Percentiles rank a stretch among this genome's conserved stretches.
Conservation (phyloP, 2,329 filamentous ascomycete genomes). For the Malbranchea cinnamomea region DNA sequence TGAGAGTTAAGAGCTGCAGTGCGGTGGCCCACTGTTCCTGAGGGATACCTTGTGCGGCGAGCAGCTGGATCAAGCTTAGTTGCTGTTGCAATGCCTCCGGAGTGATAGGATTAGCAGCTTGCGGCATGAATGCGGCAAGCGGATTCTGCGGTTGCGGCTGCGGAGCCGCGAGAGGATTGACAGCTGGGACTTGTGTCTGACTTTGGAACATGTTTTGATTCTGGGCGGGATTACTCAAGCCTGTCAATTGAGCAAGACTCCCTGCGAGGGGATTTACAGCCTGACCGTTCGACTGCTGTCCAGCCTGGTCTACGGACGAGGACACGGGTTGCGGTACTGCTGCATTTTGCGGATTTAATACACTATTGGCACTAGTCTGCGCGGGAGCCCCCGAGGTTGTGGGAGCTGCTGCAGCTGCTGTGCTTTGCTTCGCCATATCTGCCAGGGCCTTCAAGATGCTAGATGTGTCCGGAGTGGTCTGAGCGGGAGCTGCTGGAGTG, state of each 20-base stretch:
- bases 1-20: constrained; percentile 35
- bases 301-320: constrained; percentile 31
- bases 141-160: constrained; percentile 20
- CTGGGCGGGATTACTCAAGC: constrained; percentile 24
- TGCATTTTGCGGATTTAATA: constrained; percentile 34
- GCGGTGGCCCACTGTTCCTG: constrained; percentile 58
- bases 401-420: constrained; percentile 31
- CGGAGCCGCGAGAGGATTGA: constrained; percentile 23
- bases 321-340: constrained; percentile 24
- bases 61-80: constrained; percentile 57
- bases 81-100: constrained; percentile 53
- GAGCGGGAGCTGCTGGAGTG: constrained; percentile 13
- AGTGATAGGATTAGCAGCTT: constrained; percentile 17
- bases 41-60: constrained; percentile 60
- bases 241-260: constrained; percentile 35
- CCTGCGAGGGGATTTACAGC: constrained; percentile 43
- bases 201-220: constrained; percentile 22
- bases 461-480: constrained; percentile 38
- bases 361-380: constrained; percentile 31
- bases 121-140: constrained; percentile 29
- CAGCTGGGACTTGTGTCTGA: constrained; percentile 24
- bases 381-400: constrained; percentile 18
- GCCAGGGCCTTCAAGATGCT: constrained; percentile 65
- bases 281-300: constrained; percentile 27
- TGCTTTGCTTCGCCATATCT: constrained; percentile 65